A percentile compares a stretch with the other conserved stretches of the same genome.
phyloP scores from a whole-genome alignment of 2,329 filamentous ascomycete species.

The Phyllosticta capitalensis region DNA sequence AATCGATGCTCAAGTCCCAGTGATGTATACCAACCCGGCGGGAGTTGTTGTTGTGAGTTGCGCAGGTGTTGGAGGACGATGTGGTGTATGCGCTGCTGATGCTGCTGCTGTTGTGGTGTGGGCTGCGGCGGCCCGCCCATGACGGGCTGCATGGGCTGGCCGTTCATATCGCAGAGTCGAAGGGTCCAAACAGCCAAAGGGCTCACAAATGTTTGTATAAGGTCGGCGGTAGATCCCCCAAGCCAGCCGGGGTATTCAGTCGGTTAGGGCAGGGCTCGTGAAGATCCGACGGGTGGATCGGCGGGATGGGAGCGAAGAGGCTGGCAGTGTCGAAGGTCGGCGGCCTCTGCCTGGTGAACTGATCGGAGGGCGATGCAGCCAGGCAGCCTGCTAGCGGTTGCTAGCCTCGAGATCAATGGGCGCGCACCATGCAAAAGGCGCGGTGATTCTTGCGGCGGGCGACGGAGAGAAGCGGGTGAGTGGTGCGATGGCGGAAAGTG shows the following conservation, averaged over 20 bases:
- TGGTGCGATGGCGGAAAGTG: background rate
- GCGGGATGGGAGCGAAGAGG: background rate
- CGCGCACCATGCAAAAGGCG: conserved; percentile 8
- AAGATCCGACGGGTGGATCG: background rate
- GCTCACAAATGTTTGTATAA: background rate
- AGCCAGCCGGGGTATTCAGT: conserved; percentile 6
- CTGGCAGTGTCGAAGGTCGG: background rate
- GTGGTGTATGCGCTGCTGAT: conserved; percentile 1
- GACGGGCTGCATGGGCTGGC: conserved; percentile 3
- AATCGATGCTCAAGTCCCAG: background rate
- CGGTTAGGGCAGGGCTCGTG: background rate
- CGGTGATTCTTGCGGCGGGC: background rate
- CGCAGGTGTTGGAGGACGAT: conserved; percentile 3
- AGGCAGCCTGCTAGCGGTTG: conserved; percentile 11
- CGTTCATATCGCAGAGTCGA: conserved; percentile 1
- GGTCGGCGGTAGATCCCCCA: conserved; percentile 2
- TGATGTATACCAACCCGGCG: background rate
- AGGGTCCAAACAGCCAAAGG: background rate
- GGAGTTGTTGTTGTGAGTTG: background rate
- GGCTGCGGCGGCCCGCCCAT: conserved; percentile 6
- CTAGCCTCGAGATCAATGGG: conserved; percentile 8
- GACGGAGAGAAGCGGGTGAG: background rate
- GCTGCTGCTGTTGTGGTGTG: background rate
- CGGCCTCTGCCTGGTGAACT: conserved; percentile 9
- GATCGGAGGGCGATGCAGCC: conserved; percentile 10